Percentiles rank a stretch among this genome's conserved stretches.
phyloP scores from a whole-genome alignment of 352 stramenopile genomes.

The Phytophthora tubulina region DNA sequence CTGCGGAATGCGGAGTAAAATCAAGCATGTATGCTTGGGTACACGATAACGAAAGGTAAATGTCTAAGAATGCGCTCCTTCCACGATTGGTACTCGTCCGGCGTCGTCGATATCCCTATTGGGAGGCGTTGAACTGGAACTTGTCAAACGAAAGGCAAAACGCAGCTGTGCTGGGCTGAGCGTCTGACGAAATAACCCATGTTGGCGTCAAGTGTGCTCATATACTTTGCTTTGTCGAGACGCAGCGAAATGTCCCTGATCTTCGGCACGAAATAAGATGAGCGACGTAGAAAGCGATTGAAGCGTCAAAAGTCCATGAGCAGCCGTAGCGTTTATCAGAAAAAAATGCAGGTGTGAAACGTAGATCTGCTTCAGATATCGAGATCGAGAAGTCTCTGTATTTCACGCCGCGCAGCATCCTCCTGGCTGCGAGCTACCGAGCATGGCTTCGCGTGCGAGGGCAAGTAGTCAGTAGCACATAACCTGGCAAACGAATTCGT shows the following conservation, averaged over 20 bases:
- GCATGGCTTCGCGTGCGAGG: constrained; percentile 4
- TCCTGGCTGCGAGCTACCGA: constrained; percentile 11
- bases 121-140: constrained; percentile 16
- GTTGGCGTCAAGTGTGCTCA: constrained; percentile 11
- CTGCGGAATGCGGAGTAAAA: too few species aligned
- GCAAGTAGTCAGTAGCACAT: constrained; percentile 9
- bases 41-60: constrained; percentile 8
- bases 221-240: constrained; percentile 17
- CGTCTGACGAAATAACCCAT: constrained; percentile 17
- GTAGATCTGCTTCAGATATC: constrained; percentile 24
- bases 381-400: not conserved
- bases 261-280: constrained; percentile 5
- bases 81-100: constrained; percentile 18
- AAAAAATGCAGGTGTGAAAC: constrained; percentile 18
- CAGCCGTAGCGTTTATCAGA: not conserved
- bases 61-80: constrained; percentile 10
- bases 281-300: constrained; percentile 12
- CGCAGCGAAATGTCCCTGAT: constrained; percentile 8
- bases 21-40: not conserved
- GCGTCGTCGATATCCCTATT: constrained; percentile 19
- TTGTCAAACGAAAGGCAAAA: constrained; percentile 17
- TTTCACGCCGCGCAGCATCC: not conserved
- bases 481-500: constrained; percentile 3
- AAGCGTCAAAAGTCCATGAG: constrained; percentile 12
- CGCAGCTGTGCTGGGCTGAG: not conserved